A percentile compares a stretch with the other conserved stretches of the same genome.
phyloP scores from a whole-genome alignment of 2,329 filamentous ascomycete species.

The Ophiobolus disseminans region DNA sequence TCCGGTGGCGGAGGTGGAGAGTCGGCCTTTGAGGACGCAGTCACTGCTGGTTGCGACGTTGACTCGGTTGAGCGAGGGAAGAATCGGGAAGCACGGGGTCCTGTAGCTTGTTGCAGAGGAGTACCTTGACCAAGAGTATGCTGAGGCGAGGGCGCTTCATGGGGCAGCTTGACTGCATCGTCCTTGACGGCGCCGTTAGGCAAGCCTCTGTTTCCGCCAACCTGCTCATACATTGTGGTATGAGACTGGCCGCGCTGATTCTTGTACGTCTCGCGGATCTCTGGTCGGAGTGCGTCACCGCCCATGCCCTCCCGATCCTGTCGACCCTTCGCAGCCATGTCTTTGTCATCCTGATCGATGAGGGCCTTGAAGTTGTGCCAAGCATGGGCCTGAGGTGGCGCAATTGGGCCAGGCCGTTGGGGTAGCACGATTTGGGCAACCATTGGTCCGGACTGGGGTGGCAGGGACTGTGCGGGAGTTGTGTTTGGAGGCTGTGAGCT shows the following conservation, averaged over 20 bases:
- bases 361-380: slow-evolving; percentile 43
- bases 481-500: slow-evolving; percentile 23
- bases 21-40: slow-evolving; percentile 32
- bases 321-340: slow-evolving; percentile 28
- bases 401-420: slow-evolving; percentile 36
- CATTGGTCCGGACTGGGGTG: slow-evolving; percentile 20
- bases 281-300: slow-evolving; percentile 38
- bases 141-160: slow-evolving; percentile 32
- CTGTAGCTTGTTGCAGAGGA: slow-evolving; percentile 33
- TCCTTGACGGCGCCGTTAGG: slow-evolving; percentile 26
- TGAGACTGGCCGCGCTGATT: slow-evolving; percentile 40
- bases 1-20: slow-evolving; percentile 67
- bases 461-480: slow-evolving; percentile 30
- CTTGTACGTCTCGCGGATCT: slow-evolving; percentile 43
- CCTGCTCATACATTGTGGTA: slow-evolving; percentile 35
- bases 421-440: slow-evolving; percentile 21
- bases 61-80: slow-evolving; percentile 43
- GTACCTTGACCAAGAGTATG: slow-evolving; percentile 28
- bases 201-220: slow-evolving; percentile 22
- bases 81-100: slow-evolving; percentile 47
- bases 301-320: slow-evolving; percentile 39
- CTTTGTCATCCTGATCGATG: slow-evolving; percentile 41
- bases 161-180: slow-evolving; percentile 34
- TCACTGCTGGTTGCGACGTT: slow-evolving; percentile 20
- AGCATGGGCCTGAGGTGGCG: slow-evolving; percentile 36